Evolutionary conservation across 805 yeast genomes (phyloP).

Genomic region (Saccharomycodes ludwigii): DNA sequence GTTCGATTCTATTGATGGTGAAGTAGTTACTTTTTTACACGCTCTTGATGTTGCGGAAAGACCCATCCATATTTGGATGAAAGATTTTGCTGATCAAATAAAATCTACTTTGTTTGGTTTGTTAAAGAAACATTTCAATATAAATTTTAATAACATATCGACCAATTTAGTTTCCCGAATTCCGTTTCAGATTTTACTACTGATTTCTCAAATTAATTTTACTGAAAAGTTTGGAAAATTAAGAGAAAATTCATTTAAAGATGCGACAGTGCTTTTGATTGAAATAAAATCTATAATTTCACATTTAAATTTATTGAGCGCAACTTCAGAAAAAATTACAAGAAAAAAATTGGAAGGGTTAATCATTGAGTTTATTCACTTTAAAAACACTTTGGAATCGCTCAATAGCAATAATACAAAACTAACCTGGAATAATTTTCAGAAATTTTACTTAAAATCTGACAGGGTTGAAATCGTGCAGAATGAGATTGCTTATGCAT

Average conservation of each 20-base stretch:
- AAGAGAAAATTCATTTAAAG: constrained; percentile 9
- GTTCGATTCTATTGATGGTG: constrained; percentile 56
- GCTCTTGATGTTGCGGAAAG: no score
- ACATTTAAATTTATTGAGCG: no score
- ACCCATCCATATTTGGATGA: constrained; percentile 48
- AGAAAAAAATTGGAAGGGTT: constrained; percentile 43
- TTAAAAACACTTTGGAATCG: constrained; percentile 27
- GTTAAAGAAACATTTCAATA: constrained; percentile 22
- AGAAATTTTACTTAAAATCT: constrained; percentile 32
- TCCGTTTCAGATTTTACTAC: constrained; percentile 45
- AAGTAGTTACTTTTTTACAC: constrained; percentile 35
- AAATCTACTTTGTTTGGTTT: constrained; percentile 33
- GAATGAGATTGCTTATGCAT: constrained; percentile 36
- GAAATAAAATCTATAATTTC: no score
- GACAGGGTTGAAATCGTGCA: constrained; percentile 32
- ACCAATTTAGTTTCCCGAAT: constrained; percentile 23
- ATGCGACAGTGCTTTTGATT: no score
- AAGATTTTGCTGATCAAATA: constrained; percentile 41
- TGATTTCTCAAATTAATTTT: constrained; percentile 48
- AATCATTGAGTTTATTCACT: constrained; percentile 59
- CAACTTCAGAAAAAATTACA: no score
- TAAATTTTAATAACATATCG: constrained; percentile 13
- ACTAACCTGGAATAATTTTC: constrained; percentile 40
- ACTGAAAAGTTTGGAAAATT: constrained; percentile 30
- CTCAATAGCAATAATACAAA: constrained; percentile 7